Base-by-base conservation (phyloP, 176 grass and related monocot genomes). In the Cenchrus americanus region DNA sequence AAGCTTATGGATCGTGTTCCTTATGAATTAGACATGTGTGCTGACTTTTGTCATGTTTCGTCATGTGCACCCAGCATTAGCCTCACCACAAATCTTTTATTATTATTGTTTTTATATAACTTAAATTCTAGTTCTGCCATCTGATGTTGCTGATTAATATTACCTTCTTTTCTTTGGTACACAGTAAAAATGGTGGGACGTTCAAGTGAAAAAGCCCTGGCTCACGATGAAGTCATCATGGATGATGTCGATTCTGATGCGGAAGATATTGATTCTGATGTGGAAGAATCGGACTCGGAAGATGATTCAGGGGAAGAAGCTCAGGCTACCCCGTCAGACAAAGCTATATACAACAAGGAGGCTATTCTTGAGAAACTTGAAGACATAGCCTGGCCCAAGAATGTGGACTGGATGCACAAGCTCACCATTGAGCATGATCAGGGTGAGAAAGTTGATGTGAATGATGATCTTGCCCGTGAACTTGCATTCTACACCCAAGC, bases 401-500 rank as follows among this genome's bases (percentile, higher is more conserved):
- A 98, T 23, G 86, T 90, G n/a, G 89, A 92, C 69, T 98, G 93
- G 96, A 90, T 65, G 54, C 93, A 98, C 65, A 95, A 95, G 72
- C 91, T 98, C 48, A 89, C 85, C 14, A 59, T 98, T 52, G 84
- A 95, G 7, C 91, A 90, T 73, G 89, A 80, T 30, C 91, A 85
- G 23, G 87, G 72, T 1, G 89, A 86, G 10, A 92, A 95, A 19
- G 44, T 98, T 61, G 89, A 98, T 76, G 93, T 90, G n/a, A 92
- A 98, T 5, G 96, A 98, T 22, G 96, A 98, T 62, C 93, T 98
- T 51, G 83, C 91, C 22, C 89, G 96, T 1, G 93, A 98, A 75
- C 86, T 95, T 70, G 93, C 85, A 0, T 95, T 98, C 80, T 98
- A 95, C 89, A 95, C 91, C 4, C 96, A 98, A 86, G 93, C 93